Percentiles rank a stretch among this genome's conserved stretches.
Conservation (phyloP, 208 protist species). For the Entamoeba invadens region DNA sequence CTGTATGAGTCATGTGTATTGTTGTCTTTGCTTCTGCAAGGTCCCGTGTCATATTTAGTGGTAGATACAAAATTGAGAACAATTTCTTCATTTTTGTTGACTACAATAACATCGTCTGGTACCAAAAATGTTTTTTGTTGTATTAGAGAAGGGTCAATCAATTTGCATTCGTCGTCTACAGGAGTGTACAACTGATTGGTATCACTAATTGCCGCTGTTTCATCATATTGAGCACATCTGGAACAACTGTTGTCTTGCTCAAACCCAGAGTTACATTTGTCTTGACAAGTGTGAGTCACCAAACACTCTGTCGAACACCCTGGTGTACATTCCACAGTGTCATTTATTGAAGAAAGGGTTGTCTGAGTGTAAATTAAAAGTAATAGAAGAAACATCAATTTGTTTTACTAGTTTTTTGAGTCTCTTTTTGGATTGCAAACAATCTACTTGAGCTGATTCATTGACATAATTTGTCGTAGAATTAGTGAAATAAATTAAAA, state of each 20-base stretch:
- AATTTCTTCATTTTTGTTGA: not conserved
- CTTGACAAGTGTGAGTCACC: not conserved
- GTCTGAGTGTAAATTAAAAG: too few relatives aligned
- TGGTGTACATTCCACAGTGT: too few relatives aligned
- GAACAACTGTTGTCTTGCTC: not conserved
- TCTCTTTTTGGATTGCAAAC: too few relatives aligned
- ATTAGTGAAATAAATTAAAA: too few relatives aligned
- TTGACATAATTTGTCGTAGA: too few relatives aligned
- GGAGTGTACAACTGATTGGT: not conserved
- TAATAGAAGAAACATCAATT: too few relatives aligned
- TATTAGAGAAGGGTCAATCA: not conserved
- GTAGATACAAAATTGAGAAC: not conserved
- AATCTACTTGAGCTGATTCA: too few relatives aligned
- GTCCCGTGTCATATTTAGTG: not conserved
- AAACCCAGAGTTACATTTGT: not conserved
- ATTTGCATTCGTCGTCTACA: not conserved
- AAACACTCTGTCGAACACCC: not conserved
- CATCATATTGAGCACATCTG: not conserved
- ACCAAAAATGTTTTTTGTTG: not conserved
- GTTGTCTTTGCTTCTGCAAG: not conserved
- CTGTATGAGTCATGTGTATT: not conserved
- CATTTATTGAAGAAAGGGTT: too few relatives aligned
- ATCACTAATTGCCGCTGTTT: not conserved
- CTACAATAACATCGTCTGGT: not conserved
- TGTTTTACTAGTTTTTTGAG: too few relatives aligned